A percentile compares a stretch with the other conserved stretches of the same genome.
Conservation (phyloP, 352 stramenopile genomes). For the Phytopythium sindhum region DNA sequence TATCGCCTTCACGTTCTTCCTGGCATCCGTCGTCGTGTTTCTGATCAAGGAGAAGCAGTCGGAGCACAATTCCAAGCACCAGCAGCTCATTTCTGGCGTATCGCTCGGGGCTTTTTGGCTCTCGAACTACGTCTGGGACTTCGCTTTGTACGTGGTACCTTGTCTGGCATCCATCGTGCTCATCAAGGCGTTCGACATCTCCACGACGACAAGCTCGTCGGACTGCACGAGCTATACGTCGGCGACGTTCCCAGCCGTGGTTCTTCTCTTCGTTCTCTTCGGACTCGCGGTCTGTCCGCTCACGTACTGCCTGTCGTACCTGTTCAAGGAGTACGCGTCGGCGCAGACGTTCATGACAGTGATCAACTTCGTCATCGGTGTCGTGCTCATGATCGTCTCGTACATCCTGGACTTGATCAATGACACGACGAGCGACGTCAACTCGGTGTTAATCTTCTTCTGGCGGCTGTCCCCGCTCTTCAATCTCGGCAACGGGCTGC, state of each 20-base stretch:
- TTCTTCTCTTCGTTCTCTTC: conserved; percentile 57
- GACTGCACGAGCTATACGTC: conserved; percentile 24
- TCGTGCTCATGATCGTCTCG: conserved; percentile 62
- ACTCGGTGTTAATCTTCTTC: conserved; percentile 52
- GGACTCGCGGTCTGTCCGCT: conserved; percentile 59
- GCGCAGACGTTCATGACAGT: conserved; percentile 59
- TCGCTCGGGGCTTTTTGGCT: conserved; percentile 93
- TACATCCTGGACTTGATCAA: conserved; percentile 39
- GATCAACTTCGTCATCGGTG: conserved; percentile 55
- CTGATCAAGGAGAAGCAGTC: conserved; percentile 93
- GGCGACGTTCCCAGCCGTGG: conserved; percentile 31
- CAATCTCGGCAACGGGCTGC: conserved; percentile 40
- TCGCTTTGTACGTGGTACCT: conserved; percentile 86
- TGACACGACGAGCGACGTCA: conserved; percentile 20
- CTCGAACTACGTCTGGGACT: conserved; percentile 92
- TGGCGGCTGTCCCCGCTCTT: conserved; percentile 66
- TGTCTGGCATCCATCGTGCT: conserved; percentile 34
- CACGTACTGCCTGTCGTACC: conserved; percentile 55
- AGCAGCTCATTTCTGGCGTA: conserved; percentile 93
- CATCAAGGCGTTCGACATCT: conserved; percentile 31
- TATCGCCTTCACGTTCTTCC: conserved; percentile 90
- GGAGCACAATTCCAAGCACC: conserved; percentile 93
- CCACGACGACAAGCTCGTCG: conserved; percentile 24
- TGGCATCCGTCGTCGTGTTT: conserved; percentile 90
- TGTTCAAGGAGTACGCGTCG: conserved; percentile 48